Evolutionary conservation across 1,139 yeast genomes (phyloP).

Genomic region (Geotrichum klebahnii): DNA sequence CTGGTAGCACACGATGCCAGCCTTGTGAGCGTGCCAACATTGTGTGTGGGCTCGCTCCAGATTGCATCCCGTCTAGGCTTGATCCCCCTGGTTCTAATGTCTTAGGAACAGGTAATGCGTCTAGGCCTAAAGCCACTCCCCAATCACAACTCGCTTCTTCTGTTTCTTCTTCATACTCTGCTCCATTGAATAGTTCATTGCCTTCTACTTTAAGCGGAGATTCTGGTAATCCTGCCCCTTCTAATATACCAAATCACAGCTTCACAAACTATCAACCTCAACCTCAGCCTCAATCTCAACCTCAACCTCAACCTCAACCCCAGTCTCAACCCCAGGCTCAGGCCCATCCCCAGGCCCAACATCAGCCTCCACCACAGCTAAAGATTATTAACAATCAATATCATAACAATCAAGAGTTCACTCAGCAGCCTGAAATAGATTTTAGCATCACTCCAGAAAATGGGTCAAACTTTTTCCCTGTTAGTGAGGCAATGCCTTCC

Average conservation of each 20-base stretch:
- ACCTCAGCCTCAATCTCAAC: neutral
- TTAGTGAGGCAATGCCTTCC: neutral
- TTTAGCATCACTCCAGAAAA: neutral
- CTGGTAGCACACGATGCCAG: conserved; percentile 33
- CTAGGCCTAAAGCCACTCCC: conserved; percentile 7
- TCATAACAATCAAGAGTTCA: neutral
- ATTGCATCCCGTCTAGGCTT: conserved; percentile 30
- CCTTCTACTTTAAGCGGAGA: neutral
- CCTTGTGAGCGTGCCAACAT: conserved; percentile 37
- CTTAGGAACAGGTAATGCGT: neutral
- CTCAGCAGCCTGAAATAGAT: neutral
- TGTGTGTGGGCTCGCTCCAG: conserved; percentile 37
- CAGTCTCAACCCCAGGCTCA: too few species aligned
- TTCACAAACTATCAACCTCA: neutral
- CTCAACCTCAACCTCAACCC: too few species aligned
- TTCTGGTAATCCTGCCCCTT: neutral
- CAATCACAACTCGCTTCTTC: conserved; percentile 5
- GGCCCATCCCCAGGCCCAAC: too few species aligned
- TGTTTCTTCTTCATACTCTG: neutral
- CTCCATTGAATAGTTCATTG: neutral
- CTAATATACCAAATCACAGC: neutral
- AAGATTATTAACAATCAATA: neutral
- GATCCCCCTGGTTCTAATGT: conserved; percentile 7
- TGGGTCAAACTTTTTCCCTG: neutral
- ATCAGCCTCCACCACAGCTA: too few species aligned